Evolutionary conservation across 305 asterid genomes (phyloP), one percentile per base, ranked within the genome.

Genomic region (Salvia sclarea): DNA sequence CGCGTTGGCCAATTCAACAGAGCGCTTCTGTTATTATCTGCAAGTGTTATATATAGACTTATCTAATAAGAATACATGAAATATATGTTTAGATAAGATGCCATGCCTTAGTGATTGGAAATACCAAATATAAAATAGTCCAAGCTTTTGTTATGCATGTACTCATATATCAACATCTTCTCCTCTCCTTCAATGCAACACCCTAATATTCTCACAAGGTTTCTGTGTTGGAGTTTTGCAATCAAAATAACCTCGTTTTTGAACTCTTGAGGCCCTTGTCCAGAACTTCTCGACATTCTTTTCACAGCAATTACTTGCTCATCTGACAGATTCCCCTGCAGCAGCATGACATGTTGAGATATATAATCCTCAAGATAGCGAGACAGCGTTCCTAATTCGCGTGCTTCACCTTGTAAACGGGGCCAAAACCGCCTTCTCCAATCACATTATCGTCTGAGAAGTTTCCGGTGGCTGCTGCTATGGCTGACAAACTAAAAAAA

Each of bases 391-490:
- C n/a, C n/a, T n/a, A n/a, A n/a, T n/a, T n/a, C n/a, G n/a, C n/a
- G n/a, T n/a, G n/a, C n/a, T n/a, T n/a, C n/a, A n/a, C 78, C 72
- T 60, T 65, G 44, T 73, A 73, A 58, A 73, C 77, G 0, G 77
- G 64, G 40, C 77, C 77, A 40, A 73, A 73, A 73, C 78, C 78
- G 1, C 78, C 78, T 73, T 73, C 78, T 9, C 78, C 73, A n/a
- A 73, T 66, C 22, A 66, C 12, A 28, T 66, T 73, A 37, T 67
- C 64, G 20, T 8, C 22, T 13, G 78, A 59, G 12, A 73, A 73
- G 50, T 73, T 58, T 30, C 50, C 50, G 30, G 78, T 66, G n/a
- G 78, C 78, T 17, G 73, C 64, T 41, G 69, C 65, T 49, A 73
- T 73, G 43, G 78, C 60, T 49, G 63, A 43, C 58, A 18, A 60